Evolutionary conservation across 1,284 basidiomycete species (phyloP).

Genomic region (Bondarzewia mesenterica): DNA sequence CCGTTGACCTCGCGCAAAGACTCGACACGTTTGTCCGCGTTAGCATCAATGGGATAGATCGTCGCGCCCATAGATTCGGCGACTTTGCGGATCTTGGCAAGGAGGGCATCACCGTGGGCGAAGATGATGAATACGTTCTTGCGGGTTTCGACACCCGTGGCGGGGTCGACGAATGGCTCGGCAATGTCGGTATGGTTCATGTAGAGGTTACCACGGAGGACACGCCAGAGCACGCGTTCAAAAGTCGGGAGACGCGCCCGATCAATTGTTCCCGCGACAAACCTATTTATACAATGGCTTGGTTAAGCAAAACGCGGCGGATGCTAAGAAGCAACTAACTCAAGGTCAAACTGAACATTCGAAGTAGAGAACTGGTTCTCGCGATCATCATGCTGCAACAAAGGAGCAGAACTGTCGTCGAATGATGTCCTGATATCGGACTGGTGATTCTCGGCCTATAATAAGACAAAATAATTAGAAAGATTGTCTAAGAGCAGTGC

Average conservation of each 20-base stretch:
- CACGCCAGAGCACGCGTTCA: conserved; percentile 97
- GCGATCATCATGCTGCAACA: conserved; percentile 86
- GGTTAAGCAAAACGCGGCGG: conserved; percentile 4
- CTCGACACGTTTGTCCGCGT: conserved; percentile 86
- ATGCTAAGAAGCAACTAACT: conserved; percentile 39
- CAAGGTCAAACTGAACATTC: conserved; percentile 74
- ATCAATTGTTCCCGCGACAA: conserved; percentile 96
- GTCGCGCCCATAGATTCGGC: conserved; percentile 98
- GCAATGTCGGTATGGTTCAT: conserved; percentile 99
- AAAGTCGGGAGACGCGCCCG: conserved; percentile 89
- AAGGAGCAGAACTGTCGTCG: conserved; percentile 86
- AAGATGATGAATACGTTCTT: conserved; percentile 99
- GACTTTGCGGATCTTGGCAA: conserved; percentile 97
- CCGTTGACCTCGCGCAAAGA: conserved; percentile 84
- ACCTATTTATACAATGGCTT: conserved; percentile 39
- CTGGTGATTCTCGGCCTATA: conserved; percentile 73
- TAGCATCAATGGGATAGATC: conserved; percentile 92
- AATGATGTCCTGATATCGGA: conserved; percentile 82
- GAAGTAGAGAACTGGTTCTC: conserved; percentile 57
- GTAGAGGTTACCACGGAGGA: conserved; percentile 95
- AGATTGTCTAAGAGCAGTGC: no score
- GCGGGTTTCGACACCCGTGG: conserved; percentile 73
- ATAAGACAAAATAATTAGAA: conserved; percentile 5
- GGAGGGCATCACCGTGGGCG: conserved; percentile 88
- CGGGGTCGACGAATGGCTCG: conserved; percentile 87